These are phyloP conservation scores for Ascoidea rubescens DNA, from an alignment of 805 yeast genomes.

Conservation along the genomic window DNA sequence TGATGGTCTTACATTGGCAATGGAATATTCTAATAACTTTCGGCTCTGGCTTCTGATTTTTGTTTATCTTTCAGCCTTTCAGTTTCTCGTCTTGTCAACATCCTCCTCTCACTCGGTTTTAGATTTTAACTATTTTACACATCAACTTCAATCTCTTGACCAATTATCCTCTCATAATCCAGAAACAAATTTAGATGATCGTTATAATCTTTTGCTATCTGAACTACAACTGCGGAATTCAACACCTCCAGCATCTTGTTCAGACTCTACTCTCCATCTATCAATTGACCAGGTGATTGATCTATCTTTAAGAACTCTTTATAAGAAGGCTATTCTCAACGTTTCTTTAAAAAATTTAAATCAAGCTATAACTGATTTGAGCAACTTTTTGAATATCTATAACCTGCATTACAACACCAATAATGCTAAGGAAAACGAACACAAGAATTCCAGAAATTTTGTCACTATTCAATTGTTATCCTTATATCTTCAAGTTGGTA, in stretches of 20 bases:
- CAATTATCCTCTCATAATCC: neutral
- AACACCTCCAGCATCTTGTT: too few relatives aligned
- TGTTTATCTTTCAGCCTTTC: neutral
- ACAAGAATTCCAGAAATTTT: too few relatives aligned
- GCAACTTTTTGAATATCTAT: too few relatives aligned
- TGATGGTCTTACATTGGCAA: too few relatives aligned
- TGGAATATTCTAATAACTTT: too few relatives aligned
- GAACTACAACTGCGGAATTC: neutral
- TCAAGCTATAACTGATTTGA: neutral
- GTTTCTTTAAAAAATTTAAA: neutral
- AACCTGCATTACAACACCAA: too few relatives aligned
- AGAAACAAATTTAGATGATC: neutral
- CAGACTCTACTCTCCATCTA: too few relatives aligned
- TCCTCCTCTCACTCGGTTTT: neutral
- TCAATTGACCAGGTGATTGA: neutral
- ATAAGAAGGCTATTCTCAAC: neutral
- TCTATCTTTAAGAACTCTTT: neutral
- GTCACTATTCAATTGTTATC: too few relatives aligned
- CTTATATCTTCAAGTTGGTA: neutral
- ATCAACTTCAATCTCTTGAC: neutral
- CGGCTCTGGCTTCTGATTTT: neutral
- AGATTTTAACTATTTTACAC: neutral
- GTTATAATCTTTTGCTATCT: neutral
- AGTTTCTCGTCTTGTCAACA: neutral
- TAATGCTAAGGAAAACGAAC: neutral